Evolutionary conservation across 495 filamentous ascomycete species (phyloP).

Genomic region (Lasiosphaeria hispida): DNA sequence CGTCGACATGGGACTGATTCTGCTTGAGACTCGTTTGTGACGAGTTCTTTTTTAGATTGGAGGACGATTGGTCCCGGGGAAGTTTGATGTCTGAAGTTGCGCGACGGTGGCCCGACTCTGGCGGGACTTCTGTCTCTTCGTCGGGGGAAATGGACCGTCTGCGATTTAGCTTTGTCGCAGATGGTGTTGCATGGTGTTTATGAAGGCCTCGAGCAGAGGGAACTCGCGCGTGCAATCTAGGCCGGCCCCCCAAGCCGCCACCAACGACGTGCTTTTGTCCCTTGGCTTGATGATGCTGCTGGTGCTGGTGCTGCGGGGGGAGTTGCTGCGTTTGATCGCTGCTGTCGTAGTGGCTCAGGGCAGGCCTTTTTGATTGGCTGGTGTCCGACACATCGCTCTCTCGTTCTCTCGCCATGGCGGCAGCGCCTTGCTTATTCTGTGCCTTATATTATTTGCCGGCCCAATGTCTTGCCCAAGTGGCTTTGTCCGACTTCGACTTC

Average conservation of each 20-base stretch:
- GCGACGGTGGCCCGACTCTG: constrained; percentile 42
- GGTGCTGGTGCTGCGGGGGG: constrained; percentile 24
- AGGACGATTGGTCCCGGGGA: constrained; percentile 29
- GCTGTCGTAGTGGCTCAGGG: constrained; percentile 37
- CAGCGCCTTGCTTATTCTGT: constrained; percentile 5
- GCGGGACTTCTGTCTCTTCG: constrained; percentile 23
- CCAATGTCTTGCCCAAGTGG: background rate
- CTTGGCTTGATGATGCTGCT: constrained; percentile 38
- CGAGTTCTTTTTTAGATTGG: constrained; percentile 46
- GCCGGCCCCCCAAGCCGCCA: constrained; percentile 31
- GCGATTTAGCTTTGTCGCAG: constrained; percentile 42
- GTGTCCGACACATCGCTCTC: constrained; percentile 32
- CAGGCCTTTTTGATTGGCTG: constrained; percentile 50
- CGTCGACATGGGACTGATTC: constrained; percentile 48
- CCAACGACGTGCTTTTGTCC: constrained; percentile 47
- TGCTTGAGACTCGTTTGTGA: constrained; percentile 47
- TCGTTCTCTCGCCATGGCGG: constrained; percentile 31
- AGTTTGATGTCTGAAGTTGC: constrained; percentile 43
- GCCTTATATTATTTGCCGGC: constrained; percentile 10
- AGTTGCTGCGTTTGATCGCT: constrained; percentile 31
- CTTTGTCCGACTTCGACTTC: background rate
- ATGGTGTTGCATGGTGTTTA: constrained; percentile 40
- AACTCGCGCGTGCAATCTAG: constrained; percentile 36
- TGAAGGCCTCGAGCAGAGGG: constrained; percentile 47
- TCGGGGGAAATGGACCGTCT: constrained; percentile 38